These are phyloP conservation scores for Nigrospora oryzae DNA, from an alignment of 2,329 filamentous ascomycete species.

Conservation along the genomic window DNA sequence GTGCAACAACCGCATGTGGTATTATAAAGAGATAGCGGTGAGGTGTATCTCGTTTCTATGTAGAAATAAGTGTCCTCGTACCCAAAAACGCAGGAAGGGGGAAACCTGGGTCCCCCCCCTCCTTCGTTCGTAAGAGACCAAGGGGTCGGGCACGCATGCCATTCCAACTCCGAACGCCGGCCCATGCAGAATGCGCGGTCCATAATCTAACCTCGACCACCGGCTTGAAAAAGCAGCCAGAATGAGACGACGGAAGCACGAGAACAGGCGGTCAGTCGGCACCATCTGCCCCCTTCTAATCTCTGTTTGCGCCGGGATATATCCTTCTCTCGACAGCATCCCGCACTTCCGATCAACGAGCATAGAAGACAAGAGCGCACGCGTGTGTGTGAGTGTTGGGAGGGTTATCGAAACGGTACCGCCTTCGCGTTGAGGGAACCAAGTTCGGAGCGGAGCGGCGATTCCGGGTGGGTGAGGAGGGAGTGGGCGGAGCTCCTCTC, in stretches of 20 bases:
- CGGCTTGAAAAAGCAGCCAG: not conserved
- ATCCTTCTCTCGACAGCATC: not conserved
- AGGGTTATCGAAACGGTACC: too few species aligned
- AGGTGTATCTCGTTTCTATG: too few species aligned
- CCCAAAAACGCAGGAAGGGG: too few species aligned
- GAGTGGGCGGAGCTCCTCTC: conserved; percentile 9
- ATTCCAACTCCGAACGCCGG: conserved; percentile 4
- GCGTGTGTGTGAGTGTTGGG: not conserved
- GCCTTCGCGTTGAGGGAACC: not conserved
- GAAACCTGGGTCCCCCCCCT: too few species aligned
- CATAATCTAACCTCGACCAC: conserved; percentile 2
- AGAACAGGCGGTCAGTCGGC: not conserved
- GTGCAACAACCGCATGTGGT: too few species aligned
- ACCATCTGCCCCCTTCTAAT: not conserved
- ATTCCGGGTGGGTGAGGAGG: not conserved
- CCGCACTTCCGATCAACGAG: not conserved
- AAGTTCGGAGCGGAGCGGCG: not conserved
- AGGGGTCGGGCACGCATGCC: too few species aligned
- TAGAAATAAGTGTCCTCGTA: too few species aligned
- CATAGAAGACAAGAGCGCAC: not conserved
- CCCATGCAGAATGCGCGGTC: conserved; percentile 3
- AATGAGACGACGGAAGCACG: not conserved
- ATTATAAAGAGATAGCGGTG: too few species aligned
- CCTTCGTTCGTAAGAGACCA: too few species aligned
- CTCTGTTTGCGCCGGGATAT: not conserved